Evolutionary conservation across 2,329 filamentous ascomycete genomes (phyloP).

Genomic region (Hortaea werneckii): DNA sequence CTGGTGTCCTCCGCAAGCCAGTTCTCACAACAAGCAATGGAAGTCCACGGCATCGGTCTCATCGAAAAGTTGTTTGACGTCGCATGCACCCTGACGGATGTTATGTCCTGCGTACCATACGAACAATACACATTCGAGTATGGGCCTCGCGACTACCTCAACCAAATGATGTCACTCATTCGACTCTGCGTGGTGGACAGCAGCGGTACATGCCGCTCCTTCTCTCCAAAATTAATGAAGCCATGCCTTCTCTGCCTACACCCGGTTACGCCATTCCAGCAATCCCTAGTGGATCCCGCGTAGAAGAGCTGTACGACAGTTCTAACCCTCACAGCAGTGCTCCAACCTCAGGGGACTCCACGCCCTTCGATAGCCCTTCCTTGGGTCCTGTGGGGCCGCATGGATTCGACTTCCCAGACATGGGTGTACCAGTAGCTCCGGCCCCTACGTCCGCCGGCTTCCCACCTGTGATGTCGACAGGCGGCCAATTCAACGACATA

Average conservation of each 20-base stretch:
- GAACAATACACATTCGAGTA: slow-evolving; percentile 48
- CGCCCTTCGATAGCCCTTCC: slow-evolving; percentile 21
- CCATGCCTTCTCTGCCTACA: slow-evolving; percentile 20
- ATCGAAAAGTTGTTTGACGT: slow-evolving; percentile 75
- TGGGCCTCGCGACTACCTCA: slow-evolving; percentile 64
- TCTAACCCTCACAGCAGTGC: slow-evolving; percentile 17
- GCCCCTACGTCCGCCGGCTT: neutral
- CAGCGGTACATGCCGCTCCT: slow-evolving; percentile 69
- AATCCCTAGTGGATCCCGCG: slow-evolving; percentile 11
- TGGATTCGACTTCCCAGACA: slow-evolving; percentile 1
- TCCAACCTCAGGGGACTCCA: slow-evolving; percentile 17
- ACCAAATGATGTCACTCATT: slow-evolving; percentile 58
- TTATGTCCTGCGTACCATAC: slow-evolving; percentile 54
- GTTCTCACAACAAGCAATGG: slow-evolving; percentile 62
- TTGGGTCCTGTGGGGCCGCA: slow-evolving; percentile 4
- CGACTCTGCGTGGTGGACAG: slow-evolving; percentile 62
- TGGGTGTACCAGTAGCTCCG: neutral
- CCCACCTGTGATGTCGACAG: neutral
- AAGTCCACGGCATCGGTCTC: slow-evolving; percentile 63
- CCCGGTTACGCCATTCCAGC: slow-evolving; percentile 19
- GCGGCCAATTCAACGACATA: slow-evolving; percentile 2
- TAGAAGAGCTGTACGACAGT: slow-evolving; percentile 23
- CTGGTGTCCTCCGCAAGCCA: slow-evolving; percentile 55
- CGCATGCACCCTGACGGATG: slow-evolving; percentile 61
- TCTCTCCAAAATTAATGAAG: slow-evolving; percentile 62